Conservation (phyloP, 352 stramenopile species). For the Phytophthora europaea region DNA sequence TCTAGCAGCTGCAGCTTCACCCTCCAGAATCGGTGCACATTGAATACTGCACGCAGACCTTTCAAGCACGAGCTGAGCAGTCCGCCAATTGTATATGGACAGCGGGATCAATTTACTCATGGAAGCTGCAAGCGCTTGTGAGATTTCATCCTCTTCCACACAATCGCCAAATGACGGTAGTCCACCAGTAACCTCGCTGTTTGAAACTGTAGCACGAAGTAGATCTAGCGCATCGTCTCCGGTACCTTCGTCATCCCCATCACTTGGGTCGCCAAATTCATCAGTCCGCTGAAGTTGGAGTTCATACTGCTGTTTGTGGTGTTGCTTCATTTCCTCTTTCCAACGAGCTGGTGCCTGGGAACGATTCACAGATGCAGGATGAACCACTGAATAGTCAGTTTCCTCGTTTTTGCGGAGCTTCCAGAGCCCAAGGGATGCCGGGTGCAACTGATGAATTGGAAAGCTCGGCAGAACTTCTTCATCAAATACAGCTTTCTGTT, state of each 20-base stretch:
- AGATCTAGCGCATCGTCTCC: conserved; percentile 16
- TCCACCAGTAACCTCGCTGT: conserved; percentile 32
- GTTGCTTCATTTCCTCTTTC: conserved; percentile 52
- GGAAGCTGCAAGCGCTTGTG: conserved; percentile 56
- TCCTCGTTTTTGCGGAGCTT: conserved; percentile 66
- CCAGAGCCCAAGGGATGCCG: conserved; percentile 72
- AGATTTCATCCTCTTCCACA: conserved; percentile 86
- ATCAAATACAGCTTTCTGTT: conserved; percentile 38
- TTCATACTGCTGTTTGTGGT: conserved; percentile 41
- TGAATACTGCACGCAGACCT: conserved; percentile 62
- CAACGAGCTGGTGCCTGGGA: conserved; percentile 39
- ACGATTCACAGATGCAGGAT: conserved; percentile 57
- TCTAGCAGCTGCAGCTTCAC: conserved; percentile 46
- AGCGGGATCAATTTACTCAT: conserved; percentile 65
- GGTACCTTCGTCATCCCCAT: conserved; percentile 38
- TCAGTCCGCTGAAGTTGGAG: conserved; percentile 38
- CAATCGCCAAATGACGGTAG: conserved; percentile 60
- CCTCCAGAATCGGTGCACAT: conserved; percentile 60
- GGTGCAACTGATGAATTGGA: conserved; percentile 55
- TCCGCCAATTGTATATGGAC: conserved; percentile 79
- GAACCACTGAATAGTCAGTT: conserved; percentile 46
- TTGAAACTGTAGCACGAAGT: conserved; percentile 28
- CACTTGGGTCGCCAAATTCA: conserved; percentile 31
- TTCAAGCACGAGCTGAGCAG: conserved; percentile 69
- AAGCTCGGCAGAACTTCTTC: conserved; percentile 50